These are phyloP conservation scores for Saccharomycopsis microspora DNA, from an alignment of 805 yeast species.

Conservation along the genomic window DNA sequence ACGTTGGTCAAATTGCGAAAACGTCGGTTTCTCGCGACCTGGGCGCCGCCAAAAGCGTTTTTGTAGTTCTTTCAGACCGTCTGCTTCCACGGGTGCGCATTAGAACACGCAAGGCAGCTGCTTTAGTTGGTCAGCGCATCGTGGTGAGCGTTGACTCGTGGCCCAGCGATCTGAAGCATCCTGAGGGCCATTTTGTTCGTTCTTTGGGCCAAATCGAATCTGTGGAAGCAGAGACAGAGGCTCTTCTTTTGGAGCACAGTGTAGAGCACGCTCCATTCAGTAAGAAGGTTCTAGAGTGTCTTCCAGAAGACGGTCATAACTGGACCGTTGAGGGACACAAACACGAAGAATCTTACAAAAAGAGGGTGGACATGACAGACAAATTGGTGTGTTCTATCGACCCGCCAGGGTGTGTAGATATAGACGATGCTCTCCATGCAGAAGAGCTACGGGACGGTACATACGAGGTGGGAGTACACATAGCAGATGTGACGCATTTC, in stretches of 20 bases:
- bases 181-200: slow-evolving; percentile 92
- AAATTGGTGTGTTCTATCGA: slow-evolving; percentile 89
- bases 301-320: slow-evolving; percentile 86
- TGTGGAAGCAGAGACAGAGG: slow-evolving; percentile 93
- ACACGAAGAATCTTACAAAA: slow-evolving; percentile 35
- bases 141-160: slow-evolving; percentile 90
- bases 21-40: slow-evolving; percentile 46
- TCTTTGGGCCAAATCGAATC: slow-evolving; percentile 84
- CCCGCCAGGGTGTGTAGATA: slow-evolving; percentile 97
- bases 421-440: slow-evolving; percentile 96
- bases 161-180: slow-evolving; percentile 75
- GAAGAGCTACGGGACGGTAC: slow-evolving; percentile 77
- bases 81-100: slow-evolving; percentile 81
- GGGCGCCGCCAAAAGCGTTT: slow-evolving; percentile 64
- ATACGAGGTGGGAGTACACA: slow-evolving; percentile 96
- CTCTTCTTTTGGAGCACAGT: slow-evolving; percentile 84
- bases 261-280: slow-evolving; percentile 96
- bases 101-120: slow-evolving; percentile 75
- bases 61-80: slow-evolving; percentile 82
- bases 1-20: slow-evolving; percentile 87
- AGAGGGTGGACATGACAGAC: slow-evolving; percentile 80
- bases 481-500: slow-evolving; percentile 97
- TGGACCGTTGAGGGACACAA: slow-evolving; percentile 75
- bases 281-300: slow-evolving; percentile 79
- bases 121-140: slow-evolving; percentile 77